Evolutionary conservation across 768 basidiomycete species (phyloP).

Genomic region (Rhizopogon rudus): DNA sequence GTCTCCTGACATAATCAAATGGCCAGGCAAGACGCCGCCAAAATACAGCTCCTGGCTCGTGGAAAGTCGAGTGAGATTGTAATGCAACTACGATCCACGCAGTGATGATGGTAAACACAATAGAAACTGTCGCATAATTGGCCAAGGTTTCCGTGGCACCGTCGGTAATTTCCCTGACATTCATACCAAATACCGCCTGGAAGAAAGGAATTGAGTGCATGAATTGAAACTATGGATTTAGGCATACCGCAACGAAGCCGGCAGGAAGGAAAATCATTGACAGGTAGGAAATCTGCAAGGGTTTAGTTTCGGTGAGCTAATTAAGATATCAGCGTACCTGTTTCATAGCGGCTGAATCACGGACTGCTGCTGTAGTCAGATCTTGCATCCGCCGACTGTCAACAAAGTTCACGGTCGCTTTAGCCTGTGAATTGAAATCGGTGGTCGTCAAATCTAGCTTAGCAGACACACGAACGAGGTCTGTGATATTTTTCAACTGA

Average conservation of each 20-base stretch:
- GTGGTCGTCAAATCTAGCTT: neutral
- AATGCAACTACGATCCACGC: constrained; percentile 51
- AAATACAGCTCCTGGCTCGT: constrained; percentile 2
- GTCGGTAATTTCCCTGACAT: constrained; percentile 16
- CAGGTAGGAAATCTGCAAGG: constrained; percentile 43
- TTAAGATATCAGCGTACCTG: constrained; percentile 10
- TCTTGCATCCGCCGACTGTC: constrained; percentile 31
- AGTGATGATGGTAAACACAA: constrained; percentile 41
- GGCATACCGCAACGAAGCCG: constrained; percentile 31
- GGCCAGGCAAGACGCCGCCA: constrained; percentile 19
- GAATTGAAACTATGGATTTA: neutral
- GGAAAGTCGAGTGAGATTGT: constrained; percentile 26
- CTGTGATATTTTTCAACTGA: constrained; percentile 19
- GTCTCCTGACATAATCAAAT: constrained; percentile 8
- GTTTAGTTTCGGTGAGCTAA: neutral
- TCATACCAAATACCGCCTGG: constrained; percentile 11
- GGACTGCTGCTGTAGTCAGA: constrained; percentile 5
- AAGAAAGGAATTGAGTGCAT: neutral
- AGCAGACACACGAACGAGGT: constrained; percentile 13
- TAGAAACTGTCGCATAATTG: constrained; percentile 33
- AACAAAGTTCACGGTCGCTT: constrained; percentile 47
- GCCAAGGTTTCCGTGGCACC: constrained; percentile 22
- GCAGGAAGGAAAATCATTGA: constrained; percentile 57
- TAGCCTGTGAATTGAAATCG: constrained; percentile 33
- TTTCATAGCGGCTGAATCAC: constrained; percentile 14